A percentile compares a stretch with the other conserved stretches of the same genome.
These are phyloP conservation scores for Torulaspora quercuum DNA, from an alignment of 805 yeast species.

Conservation along the genomic window DNA sequence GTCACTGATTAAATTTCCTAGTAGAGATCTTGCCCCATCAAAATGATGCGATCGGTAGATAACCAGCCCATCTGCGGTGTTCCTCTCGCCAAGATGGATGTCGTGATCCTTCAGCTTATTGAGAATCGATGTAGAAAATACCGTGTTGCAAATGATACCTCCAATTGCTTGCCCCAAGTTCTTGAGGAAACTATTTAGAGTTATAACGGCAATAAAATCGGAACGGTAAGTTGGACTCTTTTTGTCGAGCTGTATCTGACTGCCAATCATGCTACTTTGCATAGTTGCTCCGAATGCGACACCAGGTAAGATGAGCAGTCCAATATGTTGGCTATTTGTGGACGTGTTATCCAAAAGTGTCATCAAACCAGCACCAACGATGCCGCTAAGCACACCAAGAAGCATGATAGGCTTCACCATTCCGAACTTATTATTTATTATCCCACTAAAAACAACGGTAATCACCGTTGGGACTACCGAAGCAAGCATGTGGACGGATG, in stretches of 20 bases:
- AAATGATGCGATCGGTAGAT: slow-evolving; percentile 19
- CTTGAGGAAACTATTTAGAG: slow-evolving; percentile 27
- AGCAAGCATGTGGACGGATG: slow-evolving; percentile 25
- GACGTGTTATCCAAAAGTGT: slow-evolving; percentile 35
- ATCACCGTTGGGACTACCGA: slow-evolving; percentile 25
- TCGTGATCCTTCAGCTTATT: slow-evolving; percentile 14
- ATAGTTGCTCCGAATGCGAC: slow-evolving; percentile 37
- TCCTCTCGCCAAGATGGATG: slow-evolving; percentile 8
- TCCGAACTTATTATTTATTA: slow-evolving; percentile 35
- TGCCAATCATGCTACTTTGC: slow-evolving; percentile 36
- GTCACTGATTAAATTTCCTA: slow-evolving; percentile 19
- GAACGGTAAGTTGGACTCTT: slow-evolving; percentile 17
- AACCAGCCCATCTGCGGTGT: slow-evolving; percentile 22
- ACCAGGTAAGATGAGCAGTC: slow-evolving; percentile 40
- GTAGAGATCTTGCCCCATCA: slow-evolving; percentile 21
- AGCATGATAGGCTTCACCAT: slow-evolving; percentile 38
- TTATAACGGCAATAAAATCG: slow-evolving; percentile 28
- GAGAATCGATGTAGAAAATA: slow-evolving; percentile 23
- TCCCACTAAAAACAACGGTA: slow-evolving; percentile 29
- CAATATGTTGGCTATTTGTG: slow-evolving; percentile 32
- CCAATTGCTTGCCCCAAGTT: slow-evolving; percentile 28
- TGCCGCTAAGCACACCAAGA: slow-evolving; percentile 32
- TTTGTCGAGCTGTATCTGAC: slow-evolving; percentile 31
- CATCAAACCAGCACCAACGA: slow-evolving; percentile 38
- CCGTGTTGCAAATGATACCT: slow-evolving; percentile 25